phyloP scores from a whole-genome alignment of 371 early-diverging fungal genomes.

The Cokeromyces recurvatus region DNA sequence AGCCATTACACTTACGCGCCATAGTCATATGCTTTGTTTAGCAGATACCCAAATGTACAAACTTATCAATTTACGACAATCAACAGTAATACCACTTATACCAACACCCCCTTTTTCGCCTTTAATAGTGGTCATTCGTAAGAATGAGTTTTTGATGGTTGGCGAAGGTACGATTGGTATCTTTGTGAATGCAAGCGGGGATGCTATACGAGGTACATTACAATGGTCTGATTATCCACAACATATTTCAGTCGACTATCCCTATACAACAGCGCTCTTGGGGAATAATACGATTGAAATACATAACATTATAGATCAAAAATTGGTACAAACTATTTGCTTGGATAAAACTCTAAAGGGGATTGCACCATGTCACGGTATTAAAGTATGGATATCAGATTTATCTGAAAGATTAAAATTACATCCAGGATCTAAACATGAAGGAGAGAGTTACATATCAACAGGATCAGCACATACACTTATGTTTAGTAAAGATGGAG shows the following conservation, averaged over 20 bases:
- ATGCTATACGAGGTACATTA: constrained; percentile 74
- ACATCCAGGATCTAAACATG: constrained; percentile 37
- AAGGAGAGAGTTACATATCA: constrained; percentile 36
- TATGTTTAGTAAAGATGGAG: constrained; percentile 56
- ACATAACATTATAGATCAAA: constrained; percentile 72
- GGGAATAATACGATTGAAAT: constrained; percentile 66
- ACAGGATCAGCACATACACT: constrained; percentile 55
- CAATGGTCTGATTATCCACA: constrained; percentile 73
- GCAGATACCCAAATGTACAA: constrained; percentile 67
- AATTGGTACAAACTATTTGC: constrained; percentile 52
- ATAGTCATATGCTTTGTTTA: constrained; percentile 53
- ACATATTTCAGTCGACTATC: constrained; percentile 68
- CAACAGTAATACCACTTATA: constrained; percentile 51
- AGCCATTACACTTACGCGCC: constrained; percentile 50
- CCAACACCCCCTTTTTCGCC: constrained; percentile 52
- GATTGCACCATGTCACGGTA: constrained; percentile 49
- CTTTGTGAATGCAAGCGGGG: constrained; percentile 65
- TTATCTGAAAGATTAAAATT: constrained; percentile 26
- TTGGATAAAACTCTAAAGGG: constrained; percentile 44
- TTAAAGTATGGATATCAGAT: constrained; percentile 43
- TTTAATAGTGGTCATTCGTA: constrained; percentile 53
- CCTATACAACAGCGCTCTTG: constrained; percentile 72
- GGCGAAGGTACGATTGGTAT: constrained; percentile 67
- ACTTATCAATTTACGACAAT: constrained; percentile 49
- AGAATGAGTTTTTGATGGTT: constrained; percentile 71